phyloP scores from a whole-genome alignment of 2,329 filamentous ascomycete genomes.

The Alternaria consortialis region DNA sequence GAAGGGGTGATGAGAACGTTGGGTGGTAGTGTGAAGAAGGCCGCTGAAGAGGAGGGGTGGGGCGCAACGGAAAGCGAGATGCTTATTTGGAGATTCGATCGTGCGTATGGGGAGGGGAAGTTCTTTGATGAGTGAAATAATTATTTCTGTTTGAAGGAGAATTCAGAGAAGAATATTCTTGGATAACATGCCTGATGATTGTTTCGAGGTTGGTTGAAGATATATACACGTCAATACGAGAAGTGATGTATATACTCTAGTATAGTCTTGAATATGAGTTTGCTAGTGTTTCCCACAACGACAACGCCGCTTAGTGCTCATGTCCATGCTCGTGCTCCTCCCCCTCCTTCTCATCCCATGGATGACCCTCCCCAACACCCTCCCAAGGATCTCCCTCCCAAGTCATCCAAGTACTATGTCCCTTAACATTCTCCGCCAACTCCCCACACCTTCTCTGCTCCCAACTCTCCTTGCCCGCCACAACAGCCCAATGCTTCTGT shows the following conservation, averaged over 20 bases:
- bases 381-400: constrained; percentile 38
- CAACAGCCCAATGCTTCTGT: constrained; percentile 34
- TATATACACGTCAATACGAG: neutral
- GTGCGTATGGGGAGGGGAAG: constrained; percentile 4
- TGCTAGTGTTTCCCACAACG: neutral
- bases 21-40: neutral
- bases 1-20: constrained; percentile 22
- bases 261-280: neutral
- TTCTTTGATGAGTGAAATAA: constrained; percentile 13
- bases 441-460: constrained; percentile 34
- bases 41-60: neutral
- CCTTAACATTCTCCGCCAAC: constrained; percentile 33
- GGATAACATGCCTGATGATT: neutral
- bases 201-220: neutral
- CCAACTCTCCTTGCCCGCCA: constrained; percentile 39
- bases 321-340: constrained; percentile 13
- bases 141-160: neutral
- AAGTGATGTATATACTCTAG: neutral
- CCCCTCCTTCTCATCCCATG: constrained; percentile 14
- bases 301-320: neutral
- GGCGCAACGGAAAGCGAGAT: constrained; percentile 3
- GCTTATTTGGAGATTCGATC: constrained; percentile 8
- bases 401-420: constrained; percentile 38
- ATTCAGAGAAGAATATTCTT: neutral
- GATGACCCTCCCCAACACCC: constrained; percentile 20